Conservation (phyloP, 1,139 yeast species). For the Candida anutae region DNA sequence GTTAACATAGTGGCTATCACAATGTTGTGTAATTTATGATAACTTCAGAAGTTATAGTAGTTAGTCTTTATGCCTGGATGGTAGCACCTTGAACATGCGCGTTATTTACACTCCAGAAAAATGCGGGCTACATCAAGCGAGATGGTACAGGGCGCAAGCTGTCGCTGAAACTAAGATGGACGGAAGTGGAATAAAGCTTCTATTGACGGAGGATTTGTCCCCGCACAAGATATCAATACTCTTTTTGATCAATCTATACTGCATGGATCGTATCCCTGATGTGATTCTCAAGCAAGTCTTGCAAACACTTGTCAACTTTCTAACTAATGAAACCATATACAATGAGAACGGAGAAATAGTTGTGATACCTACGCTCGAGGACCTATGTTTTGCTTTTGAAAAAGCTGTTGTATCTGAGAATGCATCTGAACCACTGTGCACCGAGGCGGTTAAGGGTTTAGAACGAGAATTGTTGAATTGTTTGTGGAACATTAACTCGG, state of each 20-base stretch:
- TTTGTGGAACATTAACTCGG: slow-evolving; percentile 27
- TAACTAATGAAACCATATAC: slow-evolving; percentile 18
- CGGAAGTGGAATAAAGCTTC: slow-evolving; percentile 6
- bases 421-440: neutral
- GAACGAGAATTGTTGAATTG: neutral
- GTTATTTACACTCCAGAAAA: no score
- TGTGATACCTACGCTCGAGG: slow-evolving; percentile 20
- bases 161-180: no score
- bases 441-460: neutral
- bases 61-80: no score
- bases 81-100: no score
- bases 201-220: slow-evolving; percentile 26
- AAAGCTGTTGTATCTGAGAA: neutral
- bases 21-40: no score
- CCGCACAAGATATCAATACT: slow-evolving; percentile 28
- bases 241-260: slow-evolving; percentile 15
- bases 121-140: no score
- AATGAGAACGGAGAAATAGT: slow-evolving; percentile 16
- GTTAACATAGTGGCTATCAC: no score
- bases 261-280: slow-evolving; percentile 11
- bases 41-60: no score
- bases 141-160: no score
- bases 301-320: neutral
- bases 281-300: neutral
- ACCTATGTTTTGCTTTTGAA: slow-evolving; percentile 13